These are phyloP conservation scores for Musa schizocarpa DNA, from an alignment of 176 grass and related monocot species.

Conservation along the genomic window DNA sequence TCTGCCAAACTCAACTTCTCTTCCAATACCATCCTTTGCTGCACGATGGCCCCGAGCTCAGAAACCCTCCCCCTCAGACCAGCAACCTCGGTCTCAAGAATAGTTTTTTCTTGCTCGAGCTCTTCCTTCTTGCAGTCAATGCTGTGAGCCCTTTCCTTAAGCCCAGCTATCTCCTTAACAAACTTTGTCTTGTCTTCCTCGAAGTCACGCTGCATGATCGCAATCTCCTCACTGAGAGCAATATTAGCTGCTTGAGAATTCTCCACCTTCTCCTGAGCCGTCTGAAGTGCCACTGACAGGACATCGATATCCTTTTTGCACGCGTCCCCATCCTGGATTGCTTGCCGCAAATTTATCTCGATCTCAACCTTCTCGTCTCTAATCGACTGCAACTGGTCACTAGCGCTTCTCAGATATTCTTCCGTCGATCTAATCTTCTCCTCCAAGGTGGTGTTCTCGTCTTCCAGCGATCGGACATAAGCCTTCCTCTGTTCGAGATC, in stretches of 20 bases:
- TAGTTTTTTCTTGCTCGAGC: constrained; percentile 13
- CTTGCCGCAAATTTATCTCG: background rate
- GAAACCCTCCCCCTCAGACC: background rate
- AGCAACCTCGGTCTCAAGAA: constrained; percentile 31
- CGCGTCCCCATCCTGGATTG: background rate
- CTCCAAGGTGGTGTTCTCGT: background rate
- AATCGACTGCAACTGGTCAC: background rate
- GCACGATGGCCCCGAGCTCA: background rate
- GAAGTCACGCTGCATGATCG: background rate
- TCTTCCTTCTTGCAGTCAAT: constrained; percentile 1
- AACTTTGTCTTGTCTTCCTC: background rate
- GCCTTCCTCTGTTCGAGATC: background rate
- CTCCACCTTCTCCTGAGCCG: background rate
- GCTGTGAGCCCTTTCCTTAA: background rate
- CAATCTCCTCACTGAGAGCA: background rate
- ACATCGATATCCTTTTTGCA: background rate
- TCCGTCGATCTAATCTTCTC: background rate
- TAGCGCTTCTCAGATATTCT: background rate
- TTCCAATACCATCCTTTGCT: background rate
- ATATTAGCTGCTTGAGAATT: background rate
- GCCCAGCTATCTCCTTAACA: background rate
- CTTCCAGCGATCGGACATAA: background rate
- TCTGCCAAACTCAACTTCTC: background rate
- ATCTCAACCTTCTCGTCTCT: background rate
- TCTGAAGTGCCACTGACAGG: background rate